Evolutionary conservation across 2,329 filamentous ascomycete species (phyloP).

Genomic region (Hymenoscyphus occultus): DNA sequence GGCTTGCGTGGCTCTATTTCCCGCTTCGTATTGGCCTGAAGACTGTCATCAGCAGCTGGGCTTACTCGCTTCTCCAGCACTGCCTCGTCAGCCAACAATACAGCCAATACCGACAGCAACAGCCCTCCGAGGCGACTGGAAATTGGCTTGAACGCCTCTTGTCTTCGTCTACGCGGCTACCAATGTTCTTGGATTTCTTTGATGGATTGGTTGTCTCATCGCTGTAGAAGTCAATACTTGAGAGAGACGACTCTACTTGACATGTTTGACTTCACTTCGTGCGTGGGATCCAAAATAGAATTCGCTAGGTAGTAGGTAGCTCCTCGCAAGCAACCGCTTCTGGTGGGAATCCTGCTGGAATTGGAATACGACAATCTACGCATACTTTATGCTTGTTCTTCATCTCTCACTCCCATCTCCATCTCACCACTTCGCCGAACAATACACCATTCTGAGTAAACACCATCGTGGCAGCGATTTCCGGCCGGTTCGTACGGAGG

Average conservation of each 20-base stretch:
- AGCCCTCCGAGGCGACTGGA: background rate
- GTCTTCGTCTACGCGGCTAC: background rate
- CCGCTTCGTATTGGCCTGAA: slow-evolving; percentile 3
- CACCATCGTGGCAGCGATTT: background rate
- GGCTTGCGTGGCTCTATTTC: background rate
- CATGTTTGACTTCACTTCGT: background rate
- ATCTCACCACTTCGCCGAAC: background rate
- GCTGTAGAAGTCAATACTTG: background rate
- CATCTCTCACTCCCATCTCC: background rate
- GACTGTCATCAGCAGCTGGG: background rate
- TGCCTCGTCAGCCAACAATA: slow-evolving; percentile 2
- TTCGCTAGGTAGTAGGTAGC: too few relatives aligned
- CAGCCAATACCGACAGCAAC: background rate
- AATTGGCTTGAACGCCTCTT: slow-evolving; percentile 1
- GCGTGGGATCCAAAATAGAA: background rate
- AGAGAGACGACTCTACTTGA: background rate
- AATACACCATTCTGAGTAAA: background rate
- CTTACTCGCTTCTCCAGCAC: background rate
- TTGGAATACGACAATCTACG: background rate
- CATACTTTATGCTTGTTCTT: background rate
- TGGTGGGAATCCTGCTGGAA: background rate
- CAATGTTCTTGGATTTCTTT: background rate
- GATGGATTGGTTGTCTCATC: background rate
- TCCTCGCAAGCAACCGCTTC: background rate
- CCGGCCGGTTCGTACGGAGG: background rate